Percentiles rank a stretch among this genome's conserved stretches.
Conservation (phyloP, 345 rosid species). For the Rhizophora mangle region DNA sequence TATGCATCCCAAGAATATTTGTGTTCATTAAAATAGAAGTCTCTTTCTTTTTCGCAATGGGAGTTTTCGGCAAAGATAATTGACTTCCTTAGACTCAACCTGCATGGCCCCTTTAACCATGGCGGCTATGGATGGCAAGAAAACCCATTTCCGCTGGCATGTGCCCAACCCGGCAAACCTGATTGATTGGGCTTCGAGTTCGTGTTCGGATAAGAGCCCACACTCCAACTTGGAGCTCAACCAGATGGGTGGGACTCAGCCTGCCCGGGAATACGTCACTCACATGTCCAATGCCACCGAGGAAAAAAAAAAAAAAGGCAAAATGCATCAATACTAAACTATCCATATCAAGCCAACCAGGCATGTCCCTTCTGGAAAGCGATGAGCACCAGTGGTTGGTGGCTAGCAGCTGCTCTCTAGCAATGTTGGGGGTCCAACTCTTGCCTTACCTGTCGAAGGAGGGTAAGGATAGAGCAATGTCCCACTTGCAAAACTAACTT, state of each 20-base stretch:
- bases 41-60: too few relatives aligned
- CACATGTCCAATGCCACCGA: slow-evolving; percentile 59
- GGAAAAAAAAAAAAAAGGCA: slow-evolving; percentile 71
- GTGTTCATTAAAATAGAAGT: too few relatives aligned
- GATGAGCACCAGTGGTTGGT: background rate
- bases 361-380: slow-evolving; percentile 3
- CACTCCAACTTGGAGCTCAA: slow-evolving; percentile 65
- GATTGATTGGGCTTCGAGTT: too few relatives aligned
- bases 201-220: background rate
- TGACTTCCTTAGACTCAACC: too few relatives aligned
- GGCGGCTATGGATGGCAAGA: too few relatives aligned
- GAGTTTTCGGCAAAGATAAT: too few relatives aligned
- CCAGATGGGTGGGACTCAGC: slow-evolving; percentile 51
- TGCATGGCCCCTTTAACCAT: too few relatives aligned
- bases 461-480: background rate
- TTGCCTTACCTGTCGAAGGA: background rate
- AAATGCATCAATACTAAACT: slow-evolving; percentile 49
- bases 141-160: too few relatives aligned
- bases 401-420: background rate
- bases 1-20: background rate
- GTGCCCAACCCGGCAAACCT: too few relatives aligned
- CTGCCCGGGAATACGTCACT: slow-evolving; percentile 43
- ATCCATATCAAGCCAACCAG: background rate
- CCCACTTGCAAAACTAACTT: background rate
- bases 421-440: background rate